phyloP scores from a whole-genome alignment of 441 rosid species.

The Syzygium syzygioides region DNA sequence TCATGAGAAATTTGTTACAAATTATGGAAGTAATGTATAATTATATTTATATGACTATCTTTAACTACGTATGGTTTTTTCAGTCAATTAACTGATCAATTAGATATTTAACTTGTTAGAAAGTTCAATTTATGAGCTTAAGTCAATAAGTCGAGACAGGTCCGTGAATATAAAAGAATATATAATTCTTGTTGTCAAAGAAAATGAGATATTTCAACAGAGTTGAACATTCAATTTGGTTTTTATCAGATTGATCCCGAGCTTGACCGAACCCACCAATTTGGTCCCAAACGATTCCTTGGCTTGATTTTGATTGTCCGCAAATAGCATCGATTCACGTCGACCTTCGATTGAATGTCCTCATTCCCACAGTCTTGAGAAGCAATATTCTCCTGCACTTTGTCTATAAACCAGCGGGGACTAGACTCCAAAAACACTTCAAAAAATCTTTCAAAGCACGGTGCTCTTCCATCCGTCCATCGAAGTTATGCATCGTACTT shows the following conservation, averaged over 20 bases:
- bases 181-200: not conserved
- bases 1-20: not conserved
- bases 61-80: not conserved
- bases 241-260: not conserved
- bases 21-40: not conserved
- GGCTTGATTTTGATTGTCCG: not conserved
- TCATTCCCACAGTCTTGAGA: not conserved
- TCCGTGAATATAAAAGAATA: not conserved
- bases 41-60: not conserved
- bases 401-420: not conserved
- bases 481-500: not conserved
- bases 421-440: not conserved
- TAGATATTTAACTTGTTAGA: not conserved
- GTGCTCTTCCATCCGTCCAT: not conserved
- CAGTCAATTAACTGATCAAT: not conserved
- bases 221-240: not conserved
- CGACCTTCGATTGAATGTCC: not conserved
- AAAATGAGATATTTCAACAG: not conserved
- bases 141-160: accelerated
- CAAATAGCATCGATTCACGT: not conserved
- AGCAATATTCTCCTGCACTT: not conserved
- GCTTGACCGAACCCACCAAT: not conserved
- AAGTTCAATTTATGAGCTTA: not conserved
- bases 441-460: not conserved
- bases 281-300: not conserved